These are phyloP conservation scores for Penicillium mononematosum DNA, from an alignment of 495 filamentous ascomycete species.

Conservation along the genomic window DNA sequence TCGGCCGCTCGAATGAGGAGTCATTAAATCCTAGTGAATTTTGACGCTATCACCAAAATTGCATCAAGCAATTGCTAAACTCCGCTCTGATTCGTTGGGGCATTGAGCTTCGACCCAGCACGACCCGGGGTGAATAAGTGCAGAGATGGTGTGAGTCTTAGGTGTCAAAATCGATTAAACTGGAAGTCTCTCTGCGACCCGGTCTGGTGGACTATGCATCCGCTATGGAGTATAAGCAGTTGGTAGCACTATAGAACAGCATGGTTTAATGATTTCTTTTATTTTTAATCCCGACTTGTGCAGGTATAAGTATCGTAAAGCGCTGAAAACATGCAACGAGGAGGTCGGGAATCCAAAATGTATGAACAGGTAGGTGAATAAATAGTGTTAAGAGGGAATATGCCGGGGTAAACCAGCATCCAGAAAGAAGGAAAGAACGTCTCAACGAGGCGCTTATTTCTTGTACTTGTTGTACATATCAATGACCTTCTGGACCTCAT, in stretches of 20 bases:
- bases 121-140: background rate
- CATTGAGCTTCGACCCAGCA: background rate
- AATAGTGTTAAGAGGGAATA: background rate
- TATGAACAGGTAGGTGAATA: background rate
- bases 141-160: background rate
- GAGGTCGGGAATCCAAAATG: constrained; percentile 1
- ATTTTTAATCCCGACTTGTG: constrained; percentile 4
- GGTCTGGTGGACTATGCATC: background rate
- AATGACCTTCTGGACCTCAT: constrained; percentile 96
- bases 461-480: constrained; percentile 50
- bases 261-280: background rate
- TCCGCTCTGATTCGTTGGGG: background rate
- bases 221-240: background rate
- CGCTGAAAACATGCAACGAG: constrained; percentile 9
- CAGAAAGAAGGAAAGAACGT: constrained; percentile 1
- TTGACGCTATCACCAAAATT: constrained; percentile 9
- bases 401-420: background rate
- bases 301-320: constrained; percentile 11
- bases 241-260: background rate
- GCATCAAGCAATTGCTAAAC: constrained; percentile 13
- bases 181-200: background rate
- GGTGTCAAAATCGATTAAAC: background rate
- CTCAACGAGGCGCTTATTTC: constrained; percentile 29
- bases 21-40: background rate
- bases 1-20: constrained; percentile 8